Base-by-base conservation (phyloP, 2,329 filamentous ascomycete genomes). In the Colletotrichum tabaci region DNA sequence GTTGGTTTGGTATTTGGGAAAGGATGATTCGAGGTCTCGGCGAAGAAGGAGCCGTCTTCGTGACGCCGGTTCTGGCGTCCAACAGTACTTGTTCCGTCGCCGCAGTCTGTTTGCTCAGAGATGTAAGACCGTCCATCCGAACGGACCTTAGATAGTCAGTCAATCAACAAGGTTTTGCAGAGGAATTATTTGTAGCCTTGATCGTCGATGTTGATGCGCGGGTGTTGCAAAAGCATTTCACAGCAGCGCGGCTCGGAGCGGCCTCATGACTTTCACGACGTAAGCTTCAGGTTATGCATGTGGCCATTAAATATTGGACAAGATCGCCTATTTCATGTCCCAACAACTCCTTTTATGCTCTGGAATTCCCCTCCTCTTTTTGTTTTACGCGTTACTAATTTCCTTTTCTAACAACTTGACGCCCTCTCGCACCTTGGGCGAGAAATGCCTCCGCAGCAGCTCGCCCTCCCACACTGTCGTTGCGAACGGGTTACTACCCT, bases 401-500 rank as follows among this genome's bases (percentile, higher is more conserved):
- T 85, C 87, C 86, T 93, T 94, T 79, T 95, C 92, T 79, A 95
- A 84, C 55, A 88, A 81, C 80, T 88, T 88, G 5, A 93, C 85
- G 1, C 92, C 92, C 77, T 97, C 94, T 75, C 94, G 88, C 1
- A 99, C 93, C 78, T 92, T 92, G 8, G 95, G 96, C 76, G 93
- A 95, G 80, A 93, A 99, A 83, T 99, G 96, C 75, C 89, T 88
- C 79, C 92, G 87, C 76, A 99, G 80, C 69, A 99, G 79, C 84
- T 98, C 96, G 0, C 94, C 95, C 80, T 98, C 96, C 96, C 96
- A 99, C 0, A 97, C 88, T 0, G 94, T 98, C 5, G 91, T 90
- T 0, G 95, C 93, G 82, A 96, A 97, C 0, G 96, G 95, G 82
- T 98, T 98, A 75, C 92, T 95, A 9, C 90, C 91, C 82, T 98